Base-by-base conservation (phyloP, 1,284 basidiomycete genomes). In the Erythrobasidium hasegawianum region DNA sequence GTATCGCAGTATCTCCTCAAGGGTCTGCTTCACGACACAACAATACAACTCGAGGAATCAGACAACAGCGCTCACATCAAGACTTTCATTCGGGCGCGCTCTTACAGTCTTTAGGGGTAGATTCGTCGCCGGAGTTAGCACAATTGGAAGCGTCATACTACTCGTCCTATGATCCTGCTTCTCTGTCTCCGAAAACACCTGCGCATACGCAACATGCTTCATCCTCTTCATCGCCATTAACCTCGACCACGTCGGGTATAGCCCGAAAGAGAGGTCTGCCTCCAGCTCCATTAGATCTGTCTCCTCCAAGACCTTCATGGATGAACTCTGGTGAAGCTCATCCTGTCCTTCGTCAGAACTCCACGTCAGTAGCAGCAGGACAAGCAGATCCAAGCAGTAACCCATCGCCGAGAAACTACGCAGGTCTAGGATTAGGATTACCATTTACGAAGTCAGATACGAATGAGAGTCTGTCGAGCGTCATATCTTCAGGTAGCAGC, bases 381-480 rank as follows among this genome's bases (percentile, higher is more conserved):
- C 9, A n/a, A 5, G 43, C 43, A 7, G 43, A 13, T 10, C 2
- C 9, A 7, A 38, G 8, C 14, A 5, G 13, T 38, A 5, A n/a
- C 50, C 9, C 33, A 33, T 33, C 33, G 33, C 4, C 33, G 33
- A 33, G 22, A 53, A 16, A 22, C 20, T 71, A 67, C 66, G 41
- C 68, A 2, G 70, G 70, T 2, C 47, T 71, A 14, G 70, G 70
- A 0, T 64, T 72, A 14, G 72, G 72, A 16, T 59, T 73, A 1
- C 69, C 72, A 14, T 71, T 69, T 64, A 68, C 68, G n/a, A 60
- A 62, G n/a, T 71, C 71, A 0, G 64, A 69, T 13, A 59, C 69
- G 11, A 68, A 68, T n/a, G 60, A 70, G 39, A 54, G 59, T 64
- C 49, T 68, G 33, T 33, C 10, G 55, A 64, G 4, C 33, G 26